These are phyloP conservation scores for Rhodotorula toruloides DNA, from an alignment of 768 basidiomycete genomes.

Conservation along the genomic window DNA sequence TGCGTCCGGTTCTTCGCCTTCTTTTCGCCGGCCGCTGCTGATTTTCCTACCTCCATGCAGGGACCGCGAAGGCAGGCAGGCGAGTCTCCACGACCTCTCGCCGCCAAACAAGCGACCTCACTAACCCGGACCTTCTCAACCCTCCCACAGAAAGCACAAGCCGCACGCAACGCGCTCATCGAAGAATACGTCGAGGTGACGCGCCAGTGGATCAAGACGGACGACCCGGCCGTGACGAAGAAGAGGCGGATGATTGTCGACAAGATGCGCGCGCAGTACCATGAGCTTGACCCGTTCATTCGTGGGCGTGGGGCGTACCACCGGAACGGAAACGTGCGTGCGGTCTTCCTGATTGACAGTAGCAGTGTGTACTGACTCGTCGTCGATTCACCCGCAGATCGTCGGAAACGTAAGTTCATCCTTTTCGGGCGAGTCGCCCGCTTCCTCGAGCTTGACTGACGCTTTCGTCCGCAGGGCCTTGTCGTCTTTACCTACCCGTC, in stretches of 20 bases:
- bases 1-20: not conserved
- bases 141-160: not conserved
- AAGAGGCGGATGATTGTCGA: slow-evolving; percentile 21
- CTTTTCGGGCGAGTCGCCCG: too few species aligned
- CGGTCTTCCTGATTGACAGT: not conserved
- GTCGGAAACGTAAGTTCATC: slow-evolving; percentile 26
- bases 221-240: not conserved
- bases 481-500: slow-evolving; percentile 29
- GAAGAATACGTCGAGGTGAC: slow-evolving; percentile 30
- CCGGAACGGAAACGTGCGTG: slow-evolving; percentile 34
- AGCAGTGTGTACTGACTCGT: not conserved
- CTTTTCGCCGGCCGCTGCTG: not conserved
- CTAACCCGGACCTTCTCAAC: not conserved
- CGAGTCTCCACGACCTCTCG: not conserved
- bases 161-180: slow-evolving; percentile 18
- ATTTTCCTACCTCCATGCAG: not conserved
- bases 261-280: slow-evolving; percentile 38
- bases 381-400: slow-evolving; percentile 7
- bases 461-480: slow-evolving; percentile 16
- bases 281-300: slow-evolving; percentile 36
- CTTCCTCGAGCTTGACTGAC: too few species aligned
- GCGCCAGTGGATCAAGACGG: slow-evolving; percentile 28
- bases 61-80: slow-evolving; percentile 19
- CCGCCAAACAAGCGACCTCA: not conserved
- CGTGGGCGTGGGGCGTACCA: slow-evolving; percentile 33